Evolutionary conservation across 805 yeast genomes (phyloP).

Genomic region (Suhomyces sp.): DNA sequence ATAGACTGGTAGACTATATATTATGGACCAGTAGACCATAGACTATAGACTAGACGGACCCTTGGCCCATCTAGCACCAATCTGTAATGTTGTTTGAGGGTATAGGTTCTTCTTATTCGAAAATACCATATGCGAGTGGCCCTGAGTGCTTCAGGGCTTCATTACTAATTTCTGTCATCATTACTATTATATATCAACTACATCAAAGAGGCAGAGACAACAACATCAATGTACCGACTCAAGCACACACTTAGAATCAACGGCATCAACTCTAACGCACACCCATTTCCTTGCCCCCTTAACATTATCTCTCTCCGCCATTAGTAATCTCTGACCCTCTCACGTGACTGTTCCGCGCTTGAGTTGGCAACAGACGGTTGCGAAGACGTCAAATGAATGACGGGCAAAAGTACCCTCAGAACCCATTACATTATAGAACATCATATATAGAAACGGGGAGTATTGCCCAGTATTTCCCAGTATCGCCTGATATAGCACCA

Average conservation of each 20-base stretch:
- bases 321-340: not conserved
- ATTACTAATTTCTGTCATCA: not conserved
- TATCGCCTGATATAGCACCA: too few relatives aligned
- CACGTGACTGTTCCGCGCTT: not conserved
- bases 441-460: not conserved
- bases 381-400: not conserved
- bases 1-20: too few relatives aligned
- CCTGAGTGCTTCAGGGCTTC: not conserved
- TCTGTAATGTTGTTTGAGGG: too few relatives aligned
- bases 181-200: too few relatives aligned
- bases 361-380: not conserved
- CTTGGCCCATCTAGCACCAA: too few relatives aligned
- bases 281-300: too few relatives aligned
- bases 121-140: not conserved
- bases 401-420: not conserved
- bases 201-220: not conserved
- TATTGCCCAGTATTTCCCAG: not conserved
- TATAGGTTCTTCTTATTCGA: too few relatives aligned
- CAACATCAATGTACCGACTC: not conserved
- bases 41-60: too few relatives aligned
- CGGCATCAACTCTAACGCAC: not conserved
- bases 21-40: too few relatives aligned
- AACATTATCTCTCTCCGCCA: not conserved
- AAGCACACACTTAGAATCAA: too few relatives aligned
- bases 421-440: not conserved